A percentile compares a stretch with the other conserved stretches of the same genome.
phyloP scores from a whole-genome alignment of 768 basidiomycete genomes.

The Amyloporia xantha region DNA sequence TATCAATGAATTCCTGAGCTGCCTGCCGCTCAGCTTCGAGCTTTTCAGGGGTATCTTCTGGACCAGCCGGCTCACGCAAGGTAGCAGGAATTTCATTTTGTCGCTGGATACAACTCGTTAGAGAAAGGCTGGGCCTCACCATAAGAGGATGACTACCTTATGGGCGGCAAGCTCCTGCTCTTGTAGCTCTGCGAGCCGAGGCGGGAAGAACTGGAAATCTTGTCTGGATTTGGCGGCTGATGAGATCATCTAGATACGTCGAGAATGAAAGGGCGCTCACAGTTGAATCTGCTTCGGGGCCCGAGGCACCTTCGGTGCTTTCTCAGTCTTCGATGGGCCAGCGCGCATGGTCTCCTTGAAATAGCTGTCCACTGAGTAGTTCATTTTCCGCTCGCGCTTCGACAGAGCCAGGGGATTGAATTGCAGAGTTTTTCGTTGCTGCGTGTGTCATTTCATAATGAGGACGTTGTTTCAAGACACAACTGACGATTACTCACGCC shows the following conservation, averaged over 20 bases:
- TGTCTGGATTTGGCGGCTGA: slow-evolving; percentile 64
- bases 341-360: slow-evolving; percentile 88
- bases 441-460: neutral
- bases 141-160: slow-evolving; percentile 42
- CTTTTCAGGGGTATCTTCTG: slow-evolving; percentile 76
- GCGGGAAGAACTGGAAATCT: slow-evolving; percentile 96
- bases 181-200: slow-evolving; percentile 71
- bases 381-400: slow-evolving; percentile 89
- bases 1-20: slow-evolving; percentile 86
- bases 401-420: slow-evolving; percentile 80
- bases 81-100: slow-evolving; percentile 62
- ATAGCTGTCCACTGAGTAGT: slow-evolving; percentile 93
- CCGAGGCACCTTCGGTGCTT: slow-evolving; percentile 74
- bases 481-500: slow-evolving; percentile 44
- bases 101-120: slow-evolving; percentile 34
- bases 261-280: slow-evolving; percentile 34
- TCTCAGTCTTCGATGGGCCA: slow-evolving; percentile 72
- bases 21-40: slow-evolving; percentile 73
- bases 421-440: slow-evolving; percentile 59
- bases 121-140: neutral
- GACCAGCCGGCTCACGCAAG: slow-evolving; percentile 55
- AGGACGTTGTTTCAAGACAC: neutral
- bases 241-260: neutral
- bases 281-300: slow-evolving; percentile 85
- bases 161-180: slow-evolving; percentile 81